phyloP scores from a whole-genome alignment of 495 filamentous ascomycete species.

The Xylaria telfairii region DNA sequence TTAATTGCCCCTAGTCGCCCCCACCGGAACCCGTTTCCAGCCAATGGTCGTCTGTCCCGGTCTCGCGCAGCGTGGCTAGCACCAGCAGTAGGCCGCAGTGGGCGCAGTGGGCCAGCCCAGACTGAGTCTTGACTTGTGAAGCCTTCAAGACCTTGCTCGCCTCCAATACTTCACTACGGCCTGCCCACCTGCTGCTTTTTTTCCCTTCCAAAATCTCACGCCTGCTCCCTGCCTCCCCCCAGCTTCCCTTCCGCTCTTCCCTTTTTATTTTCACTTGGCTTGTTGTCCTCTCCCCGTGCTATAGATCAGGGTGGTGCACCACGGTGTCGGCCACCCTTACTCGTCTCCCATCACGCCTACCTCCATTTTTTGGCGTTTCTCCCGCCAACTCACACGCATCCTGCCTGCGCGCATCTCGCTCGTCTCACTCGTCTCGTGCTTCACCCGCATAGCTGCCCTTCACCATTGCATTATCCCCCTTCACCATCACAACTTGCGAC shows the following conservation, averaged over 20 bases:
- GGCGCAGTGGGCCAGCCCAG: slow-evolving; percentile 15
- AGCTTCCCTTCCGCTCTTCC: slow-evolving; percentile 27
- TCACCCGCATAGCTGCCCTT: not conserved
- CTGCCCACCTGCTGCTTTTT: slow-evolving; percentile 27
- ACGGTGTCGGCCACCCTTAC: slow-evolving; percentile 23
- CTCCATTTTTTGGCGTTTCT: slow-evolving; percentile 2
- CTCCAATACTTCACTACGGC: slow-evolving; percentile 18
- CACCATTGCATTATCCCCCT: slow-evolving; percentile 20
- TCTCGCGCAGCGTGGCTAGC: slow-evolving; percentile 13
- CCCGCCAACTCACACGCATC: slow-evolving; percentile 8
- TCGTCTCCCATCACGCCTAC: slow-evolving; percentile 16
- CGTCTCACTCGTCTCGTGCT: slow-evolving; percentile 13
- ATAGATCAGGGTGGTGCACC: slow-evolving; percentile 46
- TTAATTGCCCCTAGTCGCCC: slow-evolving; percentile 9
- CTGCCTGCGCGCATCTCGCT: slow-evolving; percentile 4
- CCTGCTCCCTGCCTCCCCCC: slow-evolving; percentile 33
- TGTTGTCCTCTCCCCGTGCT: slow-evolving; percentile 22
- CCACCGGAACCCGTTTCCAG: not conserved
- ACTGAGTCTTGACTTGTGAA: slow-evolving; percentile 29
- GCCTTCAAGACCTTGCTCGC: slow-evolving; percentile 25
- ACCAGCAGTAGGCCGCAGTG: not conserved
- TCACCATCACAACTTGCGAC: slow-evolving; percentile 24
- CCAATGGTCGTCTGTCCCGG: not conserved
- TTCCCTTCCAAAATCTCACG: slow-evolving; percentile 27
- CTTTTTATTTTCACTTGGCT: slow-evolving; percentile 14